phyloP scores from a whole-genome alignment of 148 eudicot genomes.

The Agrostemma githago region DNA sequence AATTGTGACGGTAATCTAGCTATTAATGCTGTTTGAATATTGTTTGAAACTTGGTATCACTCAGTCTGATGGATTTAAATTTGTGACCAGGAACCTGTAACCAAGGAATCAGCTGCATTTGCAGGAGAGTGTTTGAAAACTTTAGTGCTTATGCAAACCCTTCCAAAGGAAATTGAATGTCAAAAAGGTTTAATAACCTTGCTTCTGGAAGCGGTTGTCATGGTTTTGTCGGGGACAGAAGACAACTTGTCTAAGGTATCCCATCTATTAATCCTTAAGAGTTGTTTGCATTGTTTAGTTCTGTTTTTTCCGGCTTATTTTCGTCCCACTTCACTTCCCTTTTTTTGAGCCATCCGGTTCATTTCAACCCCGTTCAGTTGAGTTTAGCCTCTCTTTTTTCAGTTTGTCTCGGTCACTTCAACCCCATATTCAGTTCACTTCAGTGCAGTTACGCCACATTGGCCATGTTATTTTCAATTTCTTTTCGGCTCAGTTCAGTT shows the following conservation, averaged over 20 bases:
- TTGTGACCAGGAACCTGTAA: slow-evolving; percentile 55
- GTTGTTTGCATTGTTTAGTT: background rate
- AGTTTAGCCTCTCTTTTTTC: too few relatives aligned
- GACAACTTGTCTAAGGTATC: slow-evolving; percentile 49
- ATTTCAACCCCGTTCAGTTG: too few relatives aligned
- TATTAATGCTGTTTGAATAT: slow-evolving; percentile 1
- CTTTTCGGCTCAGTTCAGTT: too few relatives aligned
- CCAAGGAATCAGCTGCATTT: slow-evolving; percentile 64
- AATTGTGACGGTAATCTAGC: slow-evolving; percentile 49
- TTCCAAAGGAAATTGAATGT: slow-evolving; percentile 57
- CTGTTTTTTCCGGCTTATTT: too few relatives aligned
- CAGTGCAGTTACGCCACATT: too few relatives aligned
- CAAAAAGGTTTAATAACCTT: slow-evolving; percentile 63
- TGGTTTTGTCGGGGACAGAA: slow-evolving; percentile 65
- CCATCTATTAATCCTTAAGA: slow-evolving; percentile 5
- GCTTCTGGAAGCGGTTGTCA: slow-evolving; percentile 70
- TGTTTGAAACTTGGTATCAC: slow-evolving; percentile 15
- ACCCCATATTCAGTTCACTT: too few relatives aligned
- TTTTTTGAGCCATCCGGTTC: too few relatives aligned
- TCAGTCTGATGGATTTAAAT: slow-evolving; percentile 23
- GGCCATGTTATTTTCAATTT: too few relatives aligned
- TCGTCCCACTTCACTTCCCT: too few relatives aligned
- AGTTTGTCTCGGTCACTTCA: too few relatives aligned
- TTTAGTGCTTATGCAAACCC: slow-evolving; percentile 77
- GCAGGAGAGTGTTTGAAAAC: slow-evolving; percentile 82